phyloP scores from a whole-genome alignment of 176 grass and related monocot genomes.

The Puccinellia tenuiflora region DNA sequence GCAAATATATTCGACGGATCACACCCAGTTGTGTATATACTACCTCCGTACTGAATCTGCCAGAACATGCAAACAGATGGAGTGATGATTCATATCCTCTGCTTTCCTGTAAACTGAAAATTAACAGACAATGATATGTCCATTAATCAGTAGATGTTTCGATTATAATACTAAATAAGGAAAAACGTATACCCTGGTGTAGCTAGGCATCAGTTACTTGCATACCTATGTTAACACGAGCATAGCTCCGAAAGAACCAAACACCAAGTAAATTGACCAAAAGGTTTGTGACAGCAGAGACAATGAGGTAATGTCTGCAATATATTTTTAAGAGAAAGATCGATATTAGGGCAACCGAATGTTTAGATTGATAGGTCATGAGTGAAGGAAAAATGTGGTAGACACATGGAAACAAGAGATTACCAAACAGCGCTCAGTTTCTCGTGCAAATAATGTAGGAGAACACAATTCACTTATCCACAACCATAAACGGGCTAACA shows the following conservation, averaged over 20 bases:
- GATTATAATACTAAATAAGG: not conserved
- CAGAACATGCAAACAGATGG: conserved; percentile 88
- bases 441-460: not conserved
- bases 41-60: conserved; percentile 95
- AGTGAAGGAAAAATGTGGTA: not conserved
- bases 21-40: not conserved
- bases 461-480: not conserved
- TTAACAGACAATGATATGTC: not conserved
- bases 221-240: conserved; percentile 82
- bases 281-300: conserved; percentile 94
- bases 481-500: not conserved
- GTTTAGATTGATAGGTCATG: not conserved
- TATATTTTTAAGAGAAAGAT: not conserved
- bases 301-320: conserved; percentile 85
- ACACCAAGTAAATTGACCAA: conserved; percentile 96
- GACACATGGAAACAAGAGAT: not conserved
- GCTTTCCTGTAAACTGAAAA: conserved; percentile 83
- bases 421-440: not conserved
- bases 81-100: conserved; percentile 99
- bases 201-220: not conserved
- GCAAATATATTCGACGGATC: not conserved
- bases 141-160: not conserved
- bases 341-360: not conserved
- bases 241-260: conserved; percentile 95
- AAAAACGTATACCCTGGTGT: not conserved